Percentiles rank a stretch among this genome's conserved stretches.
Conservation (phyloP, 192 early-diverging fungal species). For the Pilobolus umbonatus region DNA sequence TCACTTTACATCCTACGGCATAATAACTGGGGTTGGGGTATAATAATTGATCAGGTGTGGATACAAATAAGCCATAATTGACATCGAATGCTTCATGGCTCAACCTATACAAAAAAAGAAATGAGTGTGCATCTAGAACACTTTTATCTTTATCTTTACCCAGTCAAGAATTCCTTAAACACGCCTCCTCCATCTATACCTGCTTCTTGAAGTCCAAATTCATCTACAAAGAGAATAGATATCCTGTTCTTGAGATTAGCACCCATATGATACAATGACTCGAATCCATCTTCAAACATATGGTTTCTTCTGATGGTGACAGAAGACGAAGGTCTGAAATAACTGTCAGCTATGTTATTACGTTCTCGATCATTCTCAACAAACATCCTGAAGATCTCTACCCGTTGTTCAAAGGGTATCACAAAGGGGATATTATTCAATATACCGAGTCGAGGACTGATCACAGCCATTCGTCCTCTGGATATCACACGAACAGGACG, state of each 20-base stretch:
- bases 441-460: conserved; percentile 55
- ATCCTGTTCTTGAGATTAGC: conserved; percentile 69
- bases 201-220: conserved; percentile 78
- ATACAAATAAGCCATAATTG: conserved; percentile 60
- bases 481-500: conserved; percentile 15
- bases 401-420: conserved; percentile 85
- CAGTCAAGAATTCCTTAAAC: conserved; percentile 95
- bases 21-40: conserved; percentile 67
- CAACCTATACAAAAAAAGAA: conserved; percentile 35
- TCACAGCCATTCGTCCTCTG: conserved; percentile 27
- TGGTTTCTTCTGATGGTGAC: conserved; percentile 65
- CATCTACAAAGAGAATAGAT: conserved; percentile 81
- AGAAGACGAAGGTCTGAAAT: conserved; percentile 27
- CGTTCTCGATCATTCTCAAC: conserved; percentile 61
- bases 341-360: conserved; percentile 11
- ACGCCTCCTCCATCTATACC: conserved; percentile 97
- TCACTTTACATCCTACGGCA: conserved; percentile 37
- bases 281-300: conserved; percentile 90
- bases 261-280: conserved; percentile 62
- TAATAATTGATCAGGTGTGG: conserved; percentile 60
- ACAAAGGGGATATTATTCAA: conserved; percentile 88
- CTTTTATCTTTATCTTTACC: conserved; percentile 29
- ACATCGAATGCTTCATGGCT: conserved; percentile 73
- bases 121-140: not conserved
- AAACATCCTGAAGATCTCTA: conserved; percentile 77